Percentiles rank a stretch among this genome's conserved stretches.
Conservation (phyloP, 441 rosid species). For the Adansonia madagascariensis region DNA sequence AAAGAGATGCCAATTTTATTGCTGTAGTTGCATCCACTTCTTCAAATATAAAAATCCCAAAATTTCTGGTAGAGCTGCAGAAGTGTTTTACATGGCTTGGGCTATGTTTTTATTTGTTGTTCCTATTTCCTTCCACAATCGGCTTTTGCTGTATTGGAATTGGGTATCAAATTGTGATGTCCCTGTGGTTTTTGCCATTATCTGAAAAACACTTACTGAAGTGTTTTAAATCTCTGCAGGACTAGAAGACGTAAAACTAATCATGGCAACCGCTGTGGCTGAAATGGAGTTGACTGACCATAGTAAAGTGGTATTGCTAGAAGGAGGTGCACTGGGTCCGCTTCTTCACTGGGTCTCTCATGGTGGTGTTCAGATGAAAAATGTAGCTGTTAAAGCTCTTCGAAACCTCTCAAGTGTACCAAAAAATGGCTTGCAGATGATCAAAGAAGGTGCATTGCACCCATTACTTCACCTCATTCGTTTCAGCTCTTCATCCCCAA, state of each 20-base stretch:
- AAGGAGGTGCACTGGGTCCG: conserved; percentile 56
- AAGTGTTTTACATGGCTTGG: neutral
- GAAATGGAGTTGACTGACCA: conserved; percentile 68
- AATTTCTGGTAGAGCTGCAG: neutral
- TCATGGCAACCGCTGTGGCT: conserved; percentile 57
- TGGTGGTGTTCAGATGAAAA: conserved; percentile 43
- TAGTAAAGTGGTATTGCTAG: conserved; percentile 54
- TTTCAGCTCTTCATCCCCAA: conserved; percentile 40
- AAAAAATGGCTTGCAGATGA: conserved; percentile 59
- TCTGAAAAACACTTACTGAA: conserved; percentile 18
- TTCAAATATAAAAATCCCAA: neutral
- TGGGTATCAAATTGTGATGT: neutral
- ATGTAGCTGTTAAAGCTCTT: conserved; percentile 54
- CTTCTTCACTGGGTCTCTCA: conserved; percentile 52
- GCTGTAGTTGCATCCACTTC: neutral
- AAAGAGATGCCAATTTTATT: conserved; percentile 10
- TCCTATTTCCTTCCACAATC: neutral
- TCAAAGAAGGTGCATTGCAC: conserved; percentile 57
- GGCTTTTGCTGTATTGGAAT: neutral
- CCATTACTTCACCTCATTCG: conserved; percentile 51
- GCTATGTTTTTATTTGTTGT: neutral
- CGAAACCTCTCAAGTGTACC: conserved; percentile 55
- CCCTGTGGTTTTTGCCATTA: neutral
- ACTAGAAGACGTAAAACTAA: conserved; percentile 48
- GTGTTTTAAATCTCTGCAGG: conserved; percentile 45